A percentile compares a stretch with the other conserved stretches of the same genome.
Conservation (phyloP, 441 rosid species). For the Corymbia calophylla region DNA sequence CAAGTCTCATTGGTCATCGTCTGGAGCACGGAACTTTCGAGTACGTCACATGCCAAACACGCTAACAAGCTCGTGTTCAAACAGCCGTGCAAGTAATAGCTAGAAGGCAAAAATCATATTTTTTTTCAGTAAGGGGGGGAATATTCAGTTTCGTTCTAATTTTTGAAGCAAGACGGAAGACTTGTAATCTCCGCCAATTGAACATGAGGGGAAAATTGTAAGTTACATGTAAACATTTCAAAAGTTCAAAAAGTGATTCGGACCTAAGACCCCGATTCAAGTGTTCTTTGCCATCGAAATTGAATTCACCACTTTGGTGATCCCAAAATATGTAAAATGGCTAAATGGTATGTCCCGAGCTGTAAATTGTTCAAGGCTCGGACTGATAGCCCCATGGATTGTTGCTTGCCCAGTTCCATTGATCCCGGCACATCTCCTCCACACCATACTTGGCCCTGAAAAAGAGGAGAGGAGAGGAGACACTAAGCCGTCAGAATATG, state of each 20-base stretch:
- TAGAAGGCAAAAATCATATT: background rate
- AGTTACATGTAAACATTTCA: background rate
- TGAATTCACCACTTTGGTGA: background rate
- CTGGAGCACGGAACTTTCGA: background rate
- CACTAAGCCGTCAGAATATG: background rate
- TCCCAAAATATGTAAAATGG: background rate
- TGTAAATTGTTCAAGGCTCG: constrained; percentile 27
- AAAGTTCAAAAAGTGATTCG: background rate
- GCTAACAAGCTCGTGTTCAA: background rate
- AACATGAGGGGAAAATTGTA: background rate
- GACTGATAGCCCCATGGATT: constrained; percentile 62
- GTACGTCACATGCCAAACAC: background rate
- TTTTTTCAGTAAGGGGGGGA: background rate
- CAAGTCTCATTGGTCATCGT: background rate
- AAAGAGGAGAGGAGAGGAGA: background rate
- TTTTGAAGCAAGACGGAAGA: background rate
- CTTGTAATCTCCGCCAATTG: background rate
- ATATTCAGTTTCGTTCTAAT: background rate
- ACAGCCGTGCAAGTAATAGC: background rate
- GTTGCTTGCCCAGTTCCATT: constrained; percentile 69
- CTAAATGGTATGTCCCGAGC: background rate
- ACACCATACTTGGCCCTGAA: constrained; percentile 69
- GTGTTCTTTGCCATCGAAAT: background rate
- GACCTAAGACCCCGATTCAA: background rate
- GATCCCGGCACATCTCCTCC: constrained; percentile 68